Evolutionary conservation across 805 yeast species (phyloP).

Genomic region (Kuraishia borneana): DNA sequence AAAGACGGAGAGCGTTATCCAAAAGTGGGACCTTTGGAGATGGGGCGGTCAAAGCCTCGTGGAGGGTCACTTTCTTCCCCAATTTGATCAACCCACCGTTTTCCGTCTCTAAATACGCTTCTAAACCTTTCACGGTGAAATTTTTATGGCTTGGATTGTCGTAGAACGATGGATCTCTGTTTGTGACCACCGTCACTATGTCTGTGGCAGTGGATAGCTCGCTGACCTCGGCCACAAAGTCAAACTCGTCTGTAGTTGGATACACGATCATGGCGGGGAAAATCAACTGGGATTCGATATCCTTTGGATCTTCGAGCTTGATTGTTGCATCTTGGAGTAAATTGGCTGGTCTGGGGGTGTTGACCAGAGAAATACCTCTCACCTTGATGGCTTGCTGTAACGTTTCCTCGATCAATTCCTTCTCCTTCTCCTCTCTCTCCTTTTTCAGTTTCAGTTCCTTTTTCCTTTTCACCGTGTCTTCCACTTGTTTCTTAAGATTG

Average conservation of each 20-base stretch:
- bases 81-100: slow-evolving; percentile 79
- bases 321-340: slow-evolving; percentile 40
- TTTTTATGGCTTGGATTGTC: slow-evolving; percentile 47
- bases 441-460: slow-evolving; percentile 15
- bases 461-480: slow-evolving; percentile 13
- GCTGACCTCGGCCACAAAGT: slow-evolving; percentile 63
- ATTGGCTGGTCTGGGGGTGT: slow-evolving; percentile 44
- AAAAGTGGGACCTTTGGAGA: slow-evolving; percentile 65
- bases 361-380: slow-evolving; percentile 42
- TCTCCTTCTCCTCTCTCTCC: slow-evolving; percentile 25
- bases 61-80: slow-evolving; percentile 64
- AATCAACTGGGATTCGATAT: slow-evolving; percentile 67
- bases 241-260: slow-evolving; percentile 79
- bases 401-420: slow-evolving; percentile 27
- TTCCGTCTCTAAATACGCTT: slow-evolving; percentile 72
- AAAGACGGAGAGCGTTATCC: slow-evolving; percentile 61
- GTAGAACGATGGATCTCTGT: slow-evolving; percentile 64
- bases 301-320: slow-evolving; percentile 51
- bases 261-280: slow-evolving; percentile 74
- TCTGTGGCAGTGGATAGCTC: slow-evolving; percentile 63
- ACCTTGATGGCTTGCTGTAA: slow-evolving; percentile 49
- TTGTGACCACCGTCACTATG: slow-evolving; percentile 44
- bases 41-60: slow-evolving; percentile 50
- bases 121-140: slow-evolving; percentile 47
- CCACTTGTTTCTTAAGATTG: slow-evolving; percentile 29